Conservation (phyloP, 257 asterid genomes). For the Striga asiatica region DNA sequence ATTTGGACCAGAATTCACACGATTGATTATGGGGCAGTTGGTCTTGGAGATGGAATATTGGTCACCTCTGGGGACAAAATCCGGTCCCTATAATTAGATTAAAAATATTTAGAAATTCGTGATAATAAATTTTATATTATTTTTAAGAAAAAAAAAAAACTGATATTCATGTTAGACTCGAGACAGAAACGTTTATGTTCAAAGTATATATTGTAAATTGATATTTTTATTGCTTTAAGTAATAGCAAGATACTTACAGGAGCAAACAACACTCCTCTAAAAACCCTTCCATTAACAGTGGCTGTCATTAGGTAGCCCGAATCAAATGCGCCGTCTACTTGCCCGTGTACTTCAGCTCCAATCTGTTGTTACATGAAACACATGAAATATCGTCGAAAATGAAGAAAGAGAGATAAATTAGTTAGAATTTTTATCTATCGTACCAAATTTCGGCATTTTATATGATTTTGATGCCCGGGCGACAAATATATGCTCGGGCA, state of each 20-base stretch:
- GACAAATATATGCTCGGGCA: slow-evolving; percentile 18
- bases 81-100: slow-evolving; percentile 60
- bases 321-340: slow-evolving; percentile 82
- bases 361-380: slow-evolving; percentile 22
- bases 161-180: too few relatives aligned
- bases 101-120: too few relatives aligned
- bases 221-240: too few relatives aligned
- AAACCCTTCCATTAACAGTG: slow-evolving; percentile 64
- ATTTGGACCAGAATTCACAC: slow-evolving; percentile 12
- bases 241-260: slow-evolving; percentile 37
- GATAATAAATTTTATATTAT: too few relatives aligned
- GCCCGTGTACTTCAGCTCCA: slow-evolving; percentile 89
- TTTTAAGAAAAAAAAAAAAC: too few relatives aligned
- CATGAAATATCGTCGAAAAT: not conserved
- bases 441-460: slow-evolving; percentile 42
- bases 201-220: too few relatives aligned
- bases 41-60: slow-evolving; percentile 18
- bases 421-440: not conserved
- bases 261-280: slow-evolving; percentile 77
- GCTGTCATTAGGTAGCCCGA: slow-evolving; percentile 96
- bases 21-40: slow-evolving; percentile 18
- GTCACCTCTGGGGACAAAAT: slow-evolving; percentile 29
- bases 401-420: too few relatives aligned
- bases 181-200: too few relatives aligned
- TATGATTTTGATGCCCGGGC: slow-evolving; percentile 26